Percentiles rank a stretch among this genome's conserved stretches.
These are phyloP conservation scores for Lachnellula suecica DNA, from an alignment of 2,329 filamentous ascomycete genomes.

Conservation along the genomic window DNA sequence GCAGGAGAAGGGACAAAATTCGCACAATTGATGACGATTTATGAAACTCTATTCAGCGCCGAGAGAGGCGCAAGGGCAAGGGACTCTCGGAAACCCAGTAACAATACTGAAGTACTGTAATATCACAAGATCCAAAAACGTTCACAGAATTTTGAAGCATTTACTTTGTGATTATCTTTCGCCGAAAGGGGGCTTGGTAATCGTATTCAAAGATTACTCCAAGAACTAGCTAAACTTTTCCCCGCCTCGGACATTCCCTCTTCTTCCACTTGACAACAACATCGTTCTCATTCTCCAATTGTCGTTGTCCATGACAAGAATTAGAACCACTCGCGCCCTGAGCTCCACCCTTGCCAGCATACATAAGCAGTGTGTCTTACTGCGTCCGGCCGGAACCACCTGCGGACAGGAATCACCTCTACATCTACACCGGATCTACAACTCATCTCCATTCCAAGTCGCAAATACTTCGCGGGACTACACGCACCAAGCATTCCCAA, in stretches of 20 bases:
- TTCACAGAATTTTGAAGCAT: too few species aligned
- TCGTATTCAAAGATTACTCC: too few species aligned
- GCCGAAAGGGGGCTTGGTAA: too few species aligned
- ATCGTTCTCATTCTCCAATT: too few species aligned
- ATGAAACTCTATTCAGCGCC: too few species aligned
- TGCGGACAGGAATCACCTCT: not conserved
- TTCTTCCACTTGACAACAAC: not conserved
- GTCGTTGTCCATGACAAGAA: constrained; percentile 13
- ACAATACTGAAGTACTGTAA: too few species aligned
- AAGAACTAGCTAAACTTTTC: too few species aligned
- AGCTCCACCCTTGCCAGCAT: not conserved
- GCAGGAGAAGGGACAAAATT: not conserved
- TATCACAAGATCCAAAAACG: too few species aligned
- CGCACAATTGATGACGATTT: not conserved
- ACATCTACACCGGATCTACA: not conserved
- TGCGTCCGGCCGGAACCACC: not conserved
- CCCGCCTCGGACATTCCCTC: not conserved
- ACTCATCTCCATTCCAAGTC: not conserved
- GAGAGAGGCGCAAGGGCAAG: too few species aligned
- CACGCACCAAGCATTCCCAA: not conserved
- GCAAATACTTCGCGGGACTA: not conserved
- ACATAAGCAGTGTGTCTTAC: not conserved
- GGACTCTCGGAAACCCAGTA: too few species aligned
- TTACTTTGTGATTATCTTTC: too few species aligned
- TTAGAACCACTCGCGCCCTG: constrained; percentile 2